Evolutionary conservation across 1,284 basidiomycete genomes (phyloP), one percentile per base, ranked within the genome.

Genomic region (Mycena sp.): DNA sequence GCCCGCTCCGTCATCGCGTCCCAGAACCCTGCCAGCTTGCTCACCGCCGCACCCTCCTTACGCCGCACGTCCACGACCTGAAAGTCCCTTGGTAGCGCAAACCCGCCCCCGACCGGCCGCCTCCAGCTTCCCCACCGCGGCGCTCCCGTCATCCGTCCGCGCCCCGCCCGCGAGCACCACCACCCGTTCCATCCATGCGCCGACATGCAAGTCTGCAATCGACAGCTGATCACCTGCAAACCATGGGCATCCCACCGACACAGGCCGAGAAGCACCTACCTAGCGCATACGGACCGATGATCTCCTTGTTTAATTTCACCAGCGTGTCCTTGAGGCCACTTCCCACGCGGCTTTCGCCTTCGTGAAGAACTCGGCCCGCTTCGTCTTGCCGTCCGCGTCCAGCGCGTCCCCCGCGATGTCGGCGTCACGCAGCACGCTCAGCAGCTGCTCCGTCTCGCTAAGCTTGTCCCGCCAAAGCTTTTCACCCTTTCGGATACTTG

Each of bases 171-270:
- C 80, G 25, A 93, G 78, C 45, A 71, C 74, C 12, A 88, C 85
- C 11, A 95, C 68, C 29, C 88, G 84, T 3, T 87, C 80, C 38
- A 95, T 74, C 93, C 93, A 97, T 12, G 87, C 88, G 3, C 87
- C 88, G 26, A 95, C 79, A 71, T 95, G 93, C 54, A 95, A 76
- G 73, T 96, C 95, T 3, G 89, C 92, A 44, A 94, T 79, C 9
- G 89, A 92, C 72, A 95, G 75, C 64, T 93, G 91, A 70, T 91
- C 91, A 26, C 90, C 90, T 91, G 38, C 74, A 78, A 67, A 48
- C 63, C 65, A 63, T n/a, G n/a, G n/a, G 56, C 14, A 46, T 46
- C 44, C 80, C 73, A 38, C 73, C 32, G 3, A 76, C 72, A 79
- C 59, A 21, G 74, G 66, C 28, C 55, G 54, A 60, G 48, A 32